Conservation (phyloP, 208 protist genomes). For the Zelonia costaricensis region DNA sequence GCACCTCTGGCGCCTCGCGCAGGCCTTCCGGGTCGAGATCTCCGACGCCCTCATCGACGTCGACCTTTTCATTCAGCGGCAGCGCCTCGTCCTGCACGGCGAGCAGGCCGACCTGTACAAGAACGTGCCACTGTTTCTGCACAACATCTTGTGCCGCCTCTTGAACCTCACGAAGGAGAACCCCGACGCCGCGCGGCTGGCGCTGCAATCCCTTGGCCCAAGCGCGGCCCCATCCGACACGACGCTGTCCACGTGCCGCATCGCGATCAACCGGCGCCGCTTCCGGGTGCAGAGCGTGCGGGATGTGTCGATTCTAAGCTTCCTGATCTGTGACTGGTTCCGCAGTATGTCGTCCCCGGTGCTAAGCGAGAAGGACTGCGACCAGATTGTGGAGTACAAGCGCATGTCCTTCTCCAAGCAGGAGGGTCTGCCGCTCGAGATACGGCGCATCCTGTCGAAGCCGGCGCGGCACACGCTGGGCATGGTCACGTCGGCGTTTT, state of each 20-base stretch:
- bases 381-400: constrained; percentile 64
- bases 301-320: constrained; percentile 67
- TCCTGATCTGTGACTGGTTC: constrained; percentile 85
- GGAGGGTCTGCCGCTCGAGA: constrained; percentile 36
- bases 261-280: constrained; percentile 76
- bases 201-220: constrained; percentile 64
- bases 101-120: constrained; percentile 77
- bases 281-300: constrained; percentile 60
- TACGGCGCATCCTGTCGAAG: constrained; percentile 56
- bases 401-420: constrained; percentile 34
- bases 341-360: constrained; percentile 61
- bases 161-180: constrained; percentile 57
- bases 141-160: constrained; percentile 74
- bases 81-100: constrained; percentile 81
- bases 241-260: constrained; percentile 55
- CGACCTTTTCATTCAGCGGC: constrained; percentile 75
- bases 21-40: constrained; percentile 78
- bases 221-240: constrained; percentile 50
- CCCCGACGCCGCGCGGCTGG: constrained; percentile 31
- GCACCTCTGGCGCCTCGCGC: constrained; percentile 80
- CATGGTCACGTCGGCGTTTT: constrained; percentile 71
- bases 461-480: constrained; percentile 77
- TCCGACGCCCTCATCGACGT: constrained; percentile 78
- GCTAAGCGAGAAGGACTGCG: constrained; percentile 57
- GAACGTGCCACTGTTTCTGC: constrained; percentile 76